phyloP scores from a whole-genome alignment of 768 basidiomycete species.

The Lactarius hatsudake region DNA sequence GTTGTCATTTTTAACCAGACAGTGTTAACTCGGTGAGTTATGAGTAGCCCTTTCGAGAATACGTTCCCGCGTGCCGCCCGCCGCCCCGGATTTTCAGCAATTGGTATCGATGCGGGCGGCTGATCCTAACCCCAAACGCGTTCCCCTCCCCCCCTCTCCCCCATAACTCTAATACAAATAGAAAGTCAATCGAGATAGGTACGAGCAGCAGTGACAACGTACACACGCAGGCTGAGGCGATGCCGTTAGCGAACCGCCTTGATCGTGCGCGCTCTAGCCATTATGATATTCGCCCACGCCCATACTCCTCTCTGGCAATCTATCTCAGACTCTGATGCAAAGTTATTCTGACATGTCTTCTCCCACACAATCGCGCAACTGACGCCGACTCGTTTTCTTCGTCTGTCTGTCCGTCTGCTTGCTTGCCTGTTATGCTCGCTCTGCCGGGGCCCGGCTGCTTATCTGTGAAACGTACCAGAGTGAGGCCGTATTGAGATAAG shows the following conservation, averaged over 20 bases:
- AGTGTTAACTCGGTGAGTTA: not conserved
- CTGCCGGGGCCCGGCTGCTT: not conserved
- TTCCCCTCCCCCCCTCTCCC: not conserved
- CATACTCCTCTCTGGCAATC: not conserved
- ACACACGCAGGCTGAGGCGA: not conserved
- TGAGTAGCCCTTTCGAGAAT: not conserved
- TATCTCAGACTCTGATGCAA: not conserved
- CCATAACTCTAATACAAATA: not conserved
- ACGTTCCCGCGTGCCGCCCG: not conserved
- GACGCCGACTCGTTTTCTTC: not conserved
- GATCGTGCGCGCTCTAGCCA: not conserved
- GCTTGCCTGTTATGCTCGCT: not conserved
- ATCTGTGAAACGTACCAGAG: not conserved
- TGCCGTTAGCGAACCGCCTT: not conserved
- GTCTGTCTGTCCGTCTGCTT: not conserved
- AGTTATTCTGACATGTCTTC: not conserved
- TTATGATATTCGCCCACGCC: not conserved
- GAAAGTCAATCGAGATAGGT: not conserved
- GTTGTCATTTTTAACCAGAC: not conserved
- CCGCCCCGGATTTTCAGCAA: not conserved
- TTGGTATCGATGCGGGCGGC: not conserved
- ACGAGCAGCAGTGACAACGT: not conserved
- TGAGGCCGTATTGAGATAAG: not conserved
- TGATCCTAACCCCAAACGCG: not conserved
- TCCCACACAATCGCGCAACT: not conserved